Evolutionary conservation across 2,329 filamentous ascomycete genomes (phyloP), one percentile per base, ranked within the genome.

Genomic region (Coleophoma cylindrospora): DNA sequence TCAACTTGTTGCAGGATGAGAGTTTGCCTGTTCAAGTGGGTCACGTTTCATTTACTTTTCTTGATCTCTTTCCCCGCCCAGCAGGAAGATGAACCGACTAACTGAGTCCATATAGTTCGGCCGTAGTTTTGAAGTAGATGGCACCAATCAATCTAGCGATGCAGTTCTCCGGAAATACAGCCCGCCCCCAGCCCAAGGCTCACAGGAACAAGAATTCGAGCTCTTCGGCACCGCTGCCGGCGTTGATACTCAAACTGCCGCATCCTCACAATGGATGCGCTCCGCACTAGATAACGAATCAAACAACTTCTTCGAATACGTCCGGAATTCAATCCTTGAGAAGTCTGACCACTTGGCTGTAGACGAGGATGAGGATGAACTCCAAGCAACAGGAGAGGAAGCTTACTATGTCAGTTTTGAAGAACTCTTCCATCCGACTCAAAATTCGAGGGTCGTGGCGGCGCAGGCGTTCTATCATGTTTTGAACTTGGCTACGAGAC

Each of bases 401-500:
- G 34, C 43, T 9, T 54, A 56, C 36, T 81, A 74, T 68, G 71
- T 94, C 40, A 70, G 76, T 0, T 95, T 96, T 61, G 80, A 85
- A 43, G 71, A 81, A 45, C 69, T 96, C 10, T 80, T 94, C 41
- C 74, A 80, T n/a, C 77, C 81, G 0, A 62, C 62, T 10, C 68
- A 73, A 34, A 61, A 64, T 40, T 81, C 79, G 32, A 72, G 65
- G 40, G 70, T 80, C 32, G 82, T 89, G 12, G 87, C 86, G 9
- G 83, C 87, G 2, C 87, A 91, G 64, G 89, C 83, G 0, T 86
- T 89, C 63, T 81, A 87, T 69, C 87, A 94, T 64, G 75, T 89
- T 2, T 76, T 95, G 13, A 75, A 78, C 11, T 74, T 94, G 40
- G 84, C 81, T 6, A 89, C 82, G 2, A 89, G 84, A 67, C 76